Evolutionary conservation across 345 rosid species (phyloP).

Genomic region (Arabidopsis thaliana): TAIR10.1 NC_003070.9:25959001-25959500

Average conservation of each 20-base stretch:
- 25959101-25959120: constrained; percentile 68
- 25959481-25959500: neutral
- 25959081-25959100: constrained; percentile 65
- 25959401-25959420: constrained; percentile 92
- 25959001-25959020: constrained; percentile 87
- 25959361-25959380: constrained; percentile 94
- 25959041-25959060: constrained; percentile 93
- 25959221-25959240: constrained; percentile 98
- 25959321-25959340: constrained; percentile 84
- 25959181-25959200: constrained; percentile 70
- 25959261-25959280: constrained; percentile 47
- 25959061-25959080: constrained; percentile 79
- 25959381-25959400: constrained; percentile 87
- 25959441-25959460: constrained; percentile 83
- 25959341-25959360: constrained; percentile 83
- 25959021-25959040: constrained; percentile 91
- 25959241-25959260: constrained; percentile 62
- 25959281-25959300: constrained; percentile 67
- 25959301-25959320: constrained; percentile 81
- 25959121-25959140: constrained; percentile 75
- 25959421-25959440: constrained; percentile 82
- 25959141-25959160: constrained; percentile 70
- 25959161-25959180: constrained; percentile 72
- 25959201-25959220: constrained; percentile 94
- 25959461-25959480: constrained; percentile 19